Base-by-base conservation (phyloP, 805 yeast genomes). In the Nakazawaea pomicola region DNA sequence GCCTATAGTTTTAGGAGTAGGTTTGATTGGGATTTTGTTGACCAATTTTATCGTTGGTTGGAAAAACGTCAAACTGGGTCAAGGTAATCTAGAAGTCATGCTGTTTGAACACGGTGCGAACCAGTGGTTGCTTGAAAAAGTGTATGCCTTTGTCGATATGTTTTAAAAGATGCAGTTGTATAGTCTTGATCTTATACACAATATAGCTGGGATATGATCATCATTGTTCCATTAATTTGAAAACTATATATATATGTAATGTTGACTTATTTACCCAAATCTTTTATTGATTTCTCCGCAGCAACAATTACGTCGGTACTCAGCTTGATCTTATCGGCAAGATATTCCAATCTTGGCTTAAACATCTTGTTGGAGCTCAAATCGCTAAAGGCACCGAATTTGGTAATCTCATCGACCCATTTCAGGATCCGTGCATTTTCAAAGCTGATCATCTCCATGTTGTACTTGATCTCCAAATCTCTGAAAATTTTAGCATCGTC, bases 1-100 rank as follows among this genome's bases (percentile, higher is more conserved):
- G 10, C 99, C 99, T 0, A 56, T 93, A 38, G 67, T 90, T 12
- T 72, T 93, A 31, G 86, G 93, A 4, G 46, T 68, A 19, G 89
- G 86, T 10, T 72, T 91, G 45, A 61, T 83, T 6, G 51, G 74
- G 34, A 83, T 91, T 4, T 68, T 91, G 51, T 55, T 73, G 8
- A 57, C 88, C 48, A 90, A 90, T 61, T 91, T 89, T 53, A 67
- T 73, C 23, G 77, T 80, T 41, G 87, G 93, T 11, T 68, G 79
- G 57, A 71, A 51, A 35, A 60, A 55, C 35, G 56, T 52, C 49
- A 52, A 53, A 29, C 14, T 15, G 8, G 12, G 33, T 9, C 24
- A 8, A 1, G 14, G 6, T 32, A 38, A 30, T 21, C 12, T 19
- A 7, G 20, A 33, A 24, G n/a, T 14, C 15, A 8, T 19, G 24